Conservation (phyloP, 768 basidiomycete species). For the Kwoniella europaea region DNA sequence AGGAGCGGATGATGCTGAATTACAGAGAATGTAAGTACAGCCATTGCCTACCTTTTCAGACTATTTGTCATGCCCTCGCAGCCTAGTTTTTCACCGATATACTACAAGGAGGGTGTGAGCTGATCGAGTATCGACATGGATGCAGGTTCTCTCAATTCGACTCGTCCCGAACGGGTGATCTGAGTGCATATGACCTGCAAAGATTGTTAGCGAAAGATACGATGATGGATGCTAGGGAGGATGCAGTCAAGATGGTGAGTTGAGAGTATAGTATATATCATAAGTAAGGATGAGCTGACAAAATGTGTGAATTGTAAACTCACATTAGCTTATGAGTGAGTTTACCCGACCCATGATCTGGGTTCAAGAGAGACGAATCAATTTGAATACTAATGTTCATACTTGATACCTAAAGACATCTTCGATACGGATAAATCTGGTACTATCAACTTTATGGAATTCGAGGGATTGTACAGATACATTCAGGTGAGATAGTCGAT, state of each 20-base stretch:
- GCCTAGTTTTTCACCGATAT: no score
- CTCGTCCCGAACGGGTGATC: constrained; percentile 46
- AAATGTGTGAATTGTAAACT: no score
- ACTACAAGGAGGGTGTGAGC: no score
- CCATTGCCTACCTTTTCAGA: constrained; percentile 14
- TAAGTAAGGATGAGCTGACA: no score
- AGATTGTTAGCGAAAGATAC: constrained; percentile 53
- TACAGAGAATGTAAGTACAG: constrained; percentile 39
- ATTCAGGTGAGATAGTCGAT: constrained; percentile 47
- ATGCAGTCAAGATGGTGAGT: constrained; percentile 59
- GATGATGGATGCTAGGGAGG: constrained; percentile 57
- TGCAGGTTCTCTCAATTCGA: constrained; percentile 55
- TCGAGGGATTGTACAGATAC: constrained; percentile 56
- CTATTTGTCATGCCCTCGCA: no score
- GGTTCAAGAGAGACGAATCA: no score
- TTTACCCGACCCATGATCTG: no score
- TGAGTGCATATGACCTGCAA: constrained; percentile 53
- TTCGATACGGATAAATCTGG: constrained; percentile 58
- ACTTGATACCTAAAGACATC: no score
- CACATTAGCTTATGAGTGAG: constrained; percentile 52
- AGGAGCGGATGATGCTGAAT: constrained; percentile 36
- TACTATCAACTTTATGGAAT: constrained; percentile 56
- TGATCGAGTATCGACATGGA: not conserved
- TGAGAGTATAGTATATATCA: no score
- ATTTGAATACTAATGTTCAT: no score